Base-by-base conservation (phyloP, 495 filamentous ascomycete genomes). In the Hypoxylon perforatum region DNA sequence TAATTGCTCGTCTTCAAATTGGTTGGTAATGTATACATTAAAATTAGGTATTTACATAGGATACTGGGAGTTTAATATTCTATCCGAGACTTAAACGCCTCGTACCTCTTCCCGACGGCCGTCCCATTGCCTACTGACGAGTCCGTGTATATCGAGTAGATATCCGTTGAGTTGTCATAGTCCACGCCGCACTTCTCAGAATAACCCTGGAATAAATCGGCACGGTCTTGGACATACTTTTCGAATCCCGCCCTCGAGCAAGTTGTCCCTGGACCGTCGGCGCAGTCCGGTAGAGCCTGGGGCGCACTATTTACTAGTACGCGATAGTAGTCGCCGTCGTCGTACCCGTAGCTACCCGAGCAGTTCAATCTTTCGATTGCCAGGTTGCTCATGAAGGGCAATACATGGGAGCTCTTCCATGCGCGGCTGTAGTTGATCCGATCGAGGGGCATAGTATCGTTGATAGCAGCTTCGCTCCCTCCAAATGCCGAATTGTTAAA, bases 401-500 rank as follows among this genome's bases (percentile, higher is more conserved):
- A 48, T 33, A 83, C 67, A 42, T 76, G 56, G 9, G 77, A 80
- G 57, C 76, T 80, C 63, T 77, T 79, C 82, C 81, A 84, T 10
- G 75, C 77, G 11, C 82, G 76, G 1, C 67, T 63, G 58, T 80
- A 65, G 69, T 84, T 84, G 57, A 82, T 81, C 0, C 68, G 68
- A 17, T 81, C 76, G 0, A 80, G 67, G 6, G 81, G 80, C 81
- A 84, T 82, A 4, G 82, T 82, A 50, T 76, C 76, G 52, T 84
- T 84, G 57, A 80, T 74, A 10, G 66, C 59, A 0, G 61, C 59
- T 48, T 75, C 75, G n/a, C 71, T 68, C 35, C 80, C 80, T 4
- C 75, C 69, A 61, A 75, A 79, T 1, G 64, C 80, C 15, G 79
- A 80, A 53, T 83, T 83, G 69, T 84, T 83, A 74, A 82, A 82